Evolutionary conservation across 805 yeast species (phyloP), one percentile per base, ranked within the genome.

Genomic region (Candida golubevii): DNA sequence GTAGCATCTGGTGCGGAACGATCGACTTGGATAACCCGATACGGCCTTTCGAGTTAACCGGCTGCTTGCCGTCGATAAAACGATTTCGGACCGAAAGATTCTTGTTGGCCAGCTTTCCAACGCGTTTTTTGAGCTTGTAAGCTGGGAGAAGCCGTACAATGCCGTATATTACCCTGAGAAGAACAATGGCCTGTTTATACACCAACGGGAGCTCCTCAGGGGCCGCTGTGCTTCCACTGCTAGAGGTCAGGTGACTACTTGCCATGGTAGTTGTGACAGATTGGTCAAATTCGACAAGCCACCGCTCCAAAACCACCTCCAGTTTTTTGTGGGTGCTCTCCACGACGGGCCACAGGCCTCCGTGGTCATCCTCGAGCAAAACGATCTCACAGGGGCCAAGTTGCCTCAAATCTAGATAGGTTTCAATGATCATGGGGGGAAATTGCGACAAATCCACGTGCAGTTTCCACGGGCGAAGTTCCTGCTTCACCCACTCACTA

Each of bases 241-340:
- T 6, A 12, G 32, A 29, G 11, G 32, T 11, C 32, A 10, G 4
- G 7, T 57, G 67, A 59, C 59, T 69, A 26, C 60, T 62, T 35
- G 66, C 67, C n/a, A 10, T 12, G 4, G n/a, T 11, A 29, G 32
- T 29, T 3, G 32, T 29, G 32, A 10, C n/a, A 13, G 77, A 64
- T 8, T 44, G 37, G 56, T 85, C 90, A 48, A 90, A 77, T 61
- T 90, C 96, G 30, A 93, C 67, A 23, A 88, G 71, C 99, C 99
- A 93, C 47, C 99, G 75, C 59, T 93, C 99, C 45, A 93, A 66
- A 2, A 93, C 97, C n/a, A 93, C 78, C 62, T 91, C 98, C 13
- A 79, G 73, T 56, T 85, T 85, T 56, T 77, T 79, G 3, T 76
- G 71, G 11, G 83, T 84, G 10, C 65, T 60, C 46, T 74, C 78